Conservation (phyloP, 179 eudicot genomes). For the Beta lomatogona region DNA sequence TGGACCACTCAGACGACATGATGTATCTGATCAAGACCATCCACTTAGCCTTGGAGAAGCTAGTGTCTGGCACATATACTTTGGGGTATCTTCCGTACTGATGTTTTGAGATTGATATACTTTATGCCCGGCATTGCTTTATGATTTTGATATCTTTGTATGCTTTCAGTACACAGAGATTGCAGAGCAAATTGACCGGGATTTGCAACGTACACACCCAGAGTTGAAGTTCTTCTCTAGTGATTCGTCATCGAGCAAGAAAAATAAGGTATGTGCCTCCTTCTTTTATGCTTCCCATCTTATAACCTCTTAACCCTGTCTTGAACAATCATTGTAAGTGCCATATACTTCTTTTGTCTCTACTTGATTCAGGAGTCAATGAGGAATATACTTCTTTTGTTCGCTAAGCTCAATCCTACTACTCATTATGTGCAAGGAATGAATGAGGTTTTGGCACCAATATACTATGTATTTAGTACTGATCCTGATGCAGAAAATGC, state of each 20-base stretch:
- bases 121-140: conserved; percentile 6
- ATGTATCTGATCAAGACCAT: conserved; percentile 61
- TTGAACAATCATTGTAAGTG: neutral
- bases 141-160: neutral
- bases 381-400: conserved; percentile 74
- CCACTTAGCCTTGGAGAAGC: conserved; percentile 58
- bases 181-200: conserved; percentile 80
- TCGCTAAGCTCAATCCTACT: conserved; percentile 73
- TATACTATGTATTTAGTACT: conserved; percentile 57
- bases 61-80: conserved; percentile 62
- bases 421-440: conserved; percentile 81
- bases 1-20: conserved; percentile 50
- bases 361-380: conserved; percentile 53
- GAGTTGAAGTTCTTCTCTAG: conserved; percentile 60
- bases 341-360: neutral
- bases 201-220: conserved; percentile 72
- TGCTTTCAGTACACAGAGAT: conserved; percentile 55
- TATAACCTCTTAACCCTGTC: neutral
- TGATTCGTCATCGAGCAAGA: conserved; percentile 48
- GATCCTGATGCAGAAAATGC: conserved; percentile 56
- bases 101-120: neutral
- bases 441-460: conserved; percentile 78
- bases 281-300: neutral
- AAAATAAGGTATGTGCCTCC: conserved; percentile 39
- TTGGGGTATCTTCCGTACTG: conserved; percentile 39